These are phyloP conservation scores for Cytospora paraplurivora DNA, from an alignment of 2,329 filamentous ascomycete species.

Conservation along the genomic window DNA sequence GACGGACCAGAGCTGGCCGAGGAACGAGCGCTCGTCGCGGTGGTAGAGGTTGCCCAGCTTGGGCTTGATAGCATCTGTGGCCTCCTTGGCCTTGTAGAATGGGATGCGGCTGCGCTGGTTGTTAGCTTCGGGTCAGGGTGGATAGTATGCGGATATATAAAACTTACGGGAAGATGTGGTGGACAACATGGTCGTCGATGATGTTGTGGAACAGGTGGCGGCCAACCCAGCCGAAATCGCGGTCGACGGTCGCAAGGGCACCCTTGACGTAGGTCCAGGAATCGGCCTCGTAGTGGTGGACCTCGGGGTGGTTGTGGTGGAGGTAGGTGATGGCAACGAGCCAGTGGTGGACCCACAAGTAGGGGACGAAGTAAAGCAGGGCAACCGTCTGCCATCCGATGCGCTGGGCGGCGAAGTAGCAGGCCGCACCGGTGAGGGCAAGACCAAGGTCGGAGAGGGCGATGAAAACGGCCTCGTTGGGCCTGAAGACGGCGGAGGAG, in stretches of 20 bases:
- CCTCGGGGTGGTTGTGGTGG: conserved; percentile 66
- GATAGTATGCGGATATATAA: neutral
- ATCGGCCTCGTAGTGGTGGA: conserved; percentile 60
- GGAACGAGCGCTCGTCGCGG: conserved; percentile 46
- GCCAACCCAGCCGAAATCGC: conserved; percentile 65
- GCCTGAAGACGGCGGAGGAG: conserved; percentile 61
- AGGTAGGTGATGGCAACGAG: conserved; percentile 75
- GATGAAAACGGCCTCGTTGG: conserved; percentile 58
- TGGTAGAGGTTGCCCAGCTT: conserved; percentile 59
- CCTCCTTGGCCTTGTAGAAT: conserved; percentile 62
- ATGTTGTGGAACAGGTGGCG: conserved; percentile 68
- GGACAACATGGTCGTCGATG: conserved; percentile 65
- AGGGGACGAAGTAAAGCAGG: conserved; percentile 64
- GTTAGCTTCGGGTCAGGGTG: conserved; percentile 4
- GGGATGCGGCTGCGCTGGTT: conserved; percentile 49
- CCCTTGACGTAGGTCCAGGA: conserved; percentile 65
- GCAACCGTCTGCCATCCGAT: conserved; percentile 60
- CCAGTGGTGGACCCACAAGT: conserved; percentile 73
- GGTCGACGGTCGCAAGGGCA: conserved; percentile 64
- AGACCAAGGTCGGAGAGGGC: conserved; percentile 63
- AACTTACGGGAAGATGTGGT: conserved; percentile 60
- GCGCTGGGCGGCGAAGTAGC: conserved; percentile 51
- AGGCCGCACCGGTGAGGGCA: conserved; percentile 39
- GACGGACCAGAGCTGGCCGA: conserved; percentile 48
- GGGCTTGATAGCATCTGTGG: conserved; percentile 57